Conservation (phyloP, 1,284 basidiomycete species). For the Ganoderma sinense region DNA sequence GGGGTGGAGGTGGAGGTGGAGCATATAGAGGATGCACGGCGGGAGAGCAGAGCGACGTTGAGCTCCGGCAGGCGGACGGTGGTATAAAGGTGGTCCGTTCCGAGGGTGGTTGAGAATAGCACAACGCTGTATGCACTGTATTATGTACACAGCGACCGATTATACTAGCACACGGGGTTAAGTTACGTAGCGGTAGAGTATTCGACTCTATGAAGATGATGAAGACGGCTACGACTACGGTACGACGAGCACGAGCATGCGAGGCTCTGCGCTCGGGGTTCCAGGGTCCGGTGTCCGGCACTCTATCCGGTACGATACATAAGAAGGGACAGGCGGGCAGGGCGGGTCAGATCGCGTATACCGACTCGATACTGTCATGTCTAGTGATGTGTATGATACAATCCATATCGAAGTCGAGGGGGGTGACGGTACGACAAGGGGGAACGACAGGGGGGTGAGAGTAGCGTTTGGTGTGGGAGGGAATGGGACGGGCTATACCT, state of each 20-base stretch:
- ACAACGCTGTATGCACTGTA: neutral
- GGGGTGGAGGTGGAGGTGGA: neutral
- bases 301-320: constrained; percentile 26
- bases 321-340: constrained; percentile 13
- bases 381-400: constrained; percentile 26
- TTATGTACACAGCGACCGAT: neutral
- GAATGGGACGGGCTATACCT: constrained; percentile 6
- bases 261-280: constrained; percentile 2
- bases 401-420: constrained; percentile 17
- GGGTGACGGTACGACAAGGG: constrained; percentile 2
- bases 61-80: neutral
- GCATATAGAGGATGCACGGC: neutral
- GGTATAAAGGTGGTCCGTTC: neutral
- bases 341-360: constrained; percentile 7
- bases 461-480: constrained; percentile 1
- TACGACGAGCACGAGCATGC: neutral
- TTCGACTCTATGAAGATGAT: neutral
- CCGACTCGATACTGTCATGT: constrained; percentile 3
- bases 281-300: constrained; percentile 31
- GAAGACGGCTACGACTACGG: neutral
- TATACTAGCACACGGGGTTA: constrained; percentile 3
- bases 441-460: constrained; percentile 11
- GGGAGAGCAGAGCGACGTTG: too few species aligned
- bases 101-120: neutral
- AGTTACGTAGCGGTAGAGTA: constrained; percentile 5